A percentile compares a stretch with the other conserved stretches of the same genome.
These are phyloP conservation scores for Teratosphaeria viscida DNA, from an alignment of 2,329 filamentous ascomycete genomes.

Conservation along the genomic window DNA sequence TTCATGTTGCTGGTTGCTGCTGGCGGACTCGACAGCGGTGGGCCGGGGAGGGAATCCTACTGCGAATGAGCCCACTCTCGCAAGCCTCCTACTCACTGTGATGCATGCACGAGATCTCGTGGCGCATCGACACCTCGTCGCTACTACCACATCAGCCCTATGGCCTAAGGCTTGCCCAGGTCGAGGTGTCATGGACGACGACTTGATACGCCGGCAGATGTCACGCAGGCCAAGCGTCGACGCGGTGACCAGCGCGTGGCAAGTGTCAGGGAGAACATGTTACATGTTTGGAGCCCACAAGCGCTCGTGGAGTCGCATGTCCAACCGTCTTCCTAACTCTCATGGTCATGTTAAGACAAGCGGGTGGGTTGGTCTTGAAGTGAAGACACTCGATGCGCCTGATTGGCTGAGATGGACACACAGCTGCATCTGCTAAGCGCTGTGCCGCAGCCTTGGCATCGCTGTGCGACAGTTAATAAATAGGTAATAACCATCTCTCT, in stretches of 20 bases:
- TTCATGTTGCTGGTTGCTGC: neutral
- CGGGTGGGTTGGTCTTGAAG: neutral
- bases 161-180: neutral
- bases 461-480: neutral
- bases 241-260: neutral
- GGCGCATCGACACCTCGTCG: neutral
- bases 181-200: neutral
- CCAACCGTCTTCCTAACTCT: neutral
- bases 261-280: neutral
- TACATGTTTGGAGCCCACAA: neutral
- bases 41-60: neutral
- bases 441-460: neutral
- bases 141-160: neutral
- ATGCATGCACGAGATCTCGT: neutral
- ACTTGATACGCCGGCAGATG: conserved; percentile 3
- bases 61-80: neutral
- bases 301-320: neutral
- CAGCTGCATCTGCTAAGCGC: neutral
- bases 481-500: neutral
- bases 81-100: neutral
- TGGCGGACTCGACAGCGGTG: neutral
- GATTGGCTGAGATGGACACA: neutral
- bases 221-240: neutral
- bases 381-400: neutral
- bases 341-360: neutral